phyloP scores from a whole-genome alignment of 495 filamentous ascomycete species.

The Penicillium odoratum region DNA sequence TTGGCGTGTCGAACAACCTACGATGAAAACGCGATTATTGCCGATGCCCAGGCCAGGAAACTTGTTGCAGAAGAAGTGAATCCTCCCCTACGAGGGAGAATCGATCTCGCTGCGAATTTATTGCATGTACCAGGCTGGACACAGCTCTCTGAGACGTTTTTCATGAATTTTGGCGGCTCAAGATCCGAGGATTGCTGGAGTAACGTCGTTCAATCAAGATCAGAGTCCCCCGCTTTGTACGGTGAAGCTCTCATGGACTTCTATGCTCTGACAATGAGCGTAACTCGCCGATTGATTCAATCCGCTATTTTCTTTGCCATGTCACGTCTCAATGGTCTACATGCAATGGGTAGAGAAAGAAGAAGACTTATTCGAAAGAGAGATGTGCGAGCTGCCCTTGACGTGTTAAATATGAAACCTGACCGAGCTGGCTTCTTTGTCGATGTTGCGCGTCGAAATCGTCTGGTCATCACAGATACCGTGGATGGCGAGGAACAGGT shows the following conservation, averaged over 20 bases:
- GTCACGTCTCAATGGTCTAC: constrained; percentile 51
- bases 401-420: constrained; percentile 45
- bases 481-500: constrained; percentile 27
- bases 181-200: constrained; percentile 65
- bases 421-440: constrained; percentile 55
- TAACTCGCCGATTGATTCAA: constrained; percentile 69
- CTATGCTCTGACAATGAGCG: constrained; percentile 60
- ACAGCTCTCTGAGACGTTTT: constrained; percentile 60
- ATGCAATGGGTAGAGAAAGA: constrained; percentile 32
- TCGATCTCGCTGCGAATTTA: constrained; percentile 53
- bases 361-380: constrained; percentile 45
- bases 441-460: constrained; percentile 57
- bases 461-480: constrained; percentile 55
- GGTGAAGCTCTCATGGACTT: constrained; percentile 72
- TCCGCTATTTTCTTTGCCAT: constrained; percentile 65
- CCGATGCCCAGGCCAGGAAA: constrained; percentile 30
- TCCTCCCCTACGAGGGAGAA: constrained; percentile 30
- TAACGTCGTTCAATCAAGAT: constrained; percentile 38
- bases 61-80: constrained; percentile 2
- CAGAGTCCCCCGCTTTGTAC: constrained; percentile 63
- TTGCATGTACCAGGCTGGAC: constrained; percentile 64
- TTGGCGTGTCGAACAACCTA: constrained; percentile 53
- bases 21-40: constrained; percentile 56
- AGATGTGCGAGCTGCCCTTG: constrained; percentile 68
- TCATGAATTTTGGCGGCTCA: constrained; percentile 70